Base-by-base conservation (phyloP, 2,329 filamentous ascomycete genomes). In the Trichophyton mentagrophytes region DNA sequence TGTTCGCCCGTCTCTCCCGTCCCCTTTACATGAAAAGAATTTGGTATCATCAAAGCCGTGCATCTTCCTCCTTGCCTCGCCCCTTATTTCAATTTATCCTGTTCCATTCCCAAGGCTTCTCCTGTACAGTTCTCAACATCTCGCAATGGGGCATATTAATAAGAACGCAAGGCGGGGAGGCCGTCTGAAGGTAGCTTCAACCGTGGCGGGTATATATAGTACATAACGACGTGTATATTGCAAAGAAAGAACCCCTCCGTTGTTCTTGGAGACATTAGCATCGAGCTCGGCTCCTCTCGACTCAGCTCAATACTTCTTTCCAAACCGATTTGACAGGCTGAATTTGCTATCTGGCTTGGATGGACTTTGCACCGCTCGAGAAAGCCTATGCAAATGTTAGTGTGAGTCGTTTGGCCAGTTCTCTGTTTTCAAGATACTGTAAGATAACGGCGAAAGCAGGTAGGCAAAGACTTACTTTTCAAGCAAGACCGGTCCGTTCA, bases 401-500 rank as follows among this genome's bases (percentile, higher is more conserved):
- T 59, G 42, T 46, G 44, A 17, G 13, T 49, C 15, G 15, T 9
- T 15, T 22, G 38, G 11, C 17, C 5, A 13, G 11, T 49, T 47
- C 2, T 57, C 9, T 15, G 60, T 70, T 61, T 69, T 65, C 49
- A 61, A 62, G 36, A 11, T 51, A 47, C 9, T 27, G 5, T 27
- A 27, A 27, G 27, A 27, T 27, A 27, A 27, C 27, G 27, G 8
- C 27, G 56, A 5, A 11, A 58, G 44, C 3, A 13, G 22, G 15
- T 17, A n/a, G 20, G 36, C 20, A 20, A 42, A 30, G 3, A 11
- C 80, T 65, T 80, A 89, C 88, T 99, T 99, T 76, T 97, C 92
- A n/a, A 99, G 74, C 64, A 99, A 72, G 46, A 89, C 79, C 0
- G 91, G 90, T 0, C 92, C 93, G 71, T 95, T 95, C 71, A 95